Conservation (phyloP, 176 grass and related monocot species). For the Tillandsia fasciculata region DNA sequence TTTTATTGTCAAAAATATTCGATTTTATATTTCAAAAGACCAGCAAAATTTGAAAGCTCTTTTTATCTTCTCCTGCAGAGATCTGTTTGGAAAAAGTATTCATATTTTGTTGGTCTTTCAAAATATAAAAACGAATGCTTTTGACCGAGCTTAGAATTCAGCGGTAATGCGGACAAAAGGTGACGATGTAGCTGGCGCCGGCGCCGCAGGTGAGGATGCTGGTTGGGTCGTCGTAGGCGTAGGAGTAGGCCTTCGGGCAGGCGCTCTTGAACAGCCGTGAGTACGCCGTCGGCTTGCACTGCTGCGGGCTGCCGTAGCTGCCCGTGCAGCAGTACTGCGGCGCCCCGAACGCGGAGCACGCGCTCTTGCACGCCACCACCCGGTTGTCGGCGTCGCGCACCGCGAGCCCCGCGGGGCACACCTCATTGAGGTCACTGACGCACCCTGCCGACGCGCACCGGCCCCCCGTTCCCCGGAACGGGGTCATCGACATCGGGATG, state of each 20-base stretch:
- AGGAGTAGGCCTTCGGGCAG: conserved; percentile 86
- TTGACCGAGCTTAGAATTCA: conserved; percentile 2
- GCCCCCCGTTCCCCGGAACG: conserved; percentile 41
- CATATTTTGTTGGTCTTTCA: too few species aligned
- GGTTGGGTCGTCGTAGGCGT: conserved; percentile 76
- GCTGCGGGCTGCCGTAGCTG: conserved; percentile 56
- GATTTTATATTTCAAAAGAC: too few species aligned
- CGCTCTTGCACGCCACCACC: conserved; percentile 84
- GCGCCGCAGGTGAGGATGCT: conserved; percentile 80
- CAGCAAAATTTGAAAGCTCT: too few species aligned
- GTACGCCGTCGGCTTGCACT: conserved; percentile 83
- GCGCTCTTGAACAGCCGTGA: conserved; percentile 83
- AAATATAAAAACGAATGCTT: too few species aligned
- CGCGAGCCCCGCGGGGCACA: conserved; percentile 65
- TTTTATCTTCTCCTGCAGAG: too few species aligned
- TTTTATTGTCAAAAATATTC: too few species aligned
- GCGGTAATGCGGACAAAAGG: conserved; percentile 68
- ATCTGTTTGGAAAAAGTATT: too few species aligned
- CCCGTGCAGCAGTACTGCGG: conserved; percentile 94
- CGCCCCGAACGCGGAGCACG: conserved; percentile 49
- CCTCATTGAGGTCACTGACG: conserved; percentile 81
- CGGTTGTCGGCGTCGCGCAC: conserved; percentile 30
- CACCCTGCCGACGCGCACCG: conserved; percentile 58
- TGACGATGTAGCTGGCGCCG: conserved; percentile 78
- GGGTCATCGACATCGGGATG: conserved; percentile 74